Evolutionary conservation across 805 yeast species (phyloP).

Genomic region (Hanseniaspora occidentalis): DNA sequence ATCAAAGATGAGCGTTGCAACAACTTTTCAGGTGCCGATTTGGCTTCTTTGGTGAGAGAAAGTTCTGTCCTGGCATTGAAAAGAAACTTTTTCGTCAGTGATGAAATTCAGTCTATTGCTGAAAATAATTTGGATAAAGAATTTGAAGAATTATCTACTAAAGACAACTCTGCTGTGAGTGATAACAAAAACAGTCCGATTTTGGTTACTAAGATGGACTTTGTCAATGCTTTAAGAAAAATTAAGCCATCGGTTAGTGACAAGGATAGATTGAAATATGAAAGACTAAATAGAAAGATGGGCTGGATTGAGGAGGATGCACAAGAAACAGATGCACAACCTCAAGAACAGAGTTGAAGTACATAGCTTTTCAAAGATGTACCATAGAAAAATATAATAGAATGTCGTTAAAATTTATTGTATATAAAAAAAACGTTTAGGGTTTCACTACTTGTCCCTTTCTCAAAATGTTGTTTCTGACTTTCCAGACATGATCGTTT

Average conservation of each 20-base stretch:
- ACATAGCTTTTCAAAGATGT: not conserved
- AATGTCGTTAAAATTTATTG: not conserved
- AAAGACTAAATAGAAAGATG: conserved; percentile 55
- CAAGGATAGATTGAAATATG: conserved; percentile 66
- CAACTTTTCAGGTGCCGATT: conserved; percentile 93
- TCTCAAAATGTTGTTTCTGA: conserved; percentile 42
- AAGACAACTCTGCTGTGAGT: conserved; percentile 11
- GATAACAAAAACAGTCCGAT: conserved; percentile 25
- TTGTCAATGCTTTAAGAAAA: conserved; percentile 52
- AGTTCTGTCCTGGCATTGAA: conserved; percentile 86
- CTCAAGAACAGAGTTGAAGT: not conserved
- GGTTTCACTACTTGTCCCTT: conserved; percentile 28
- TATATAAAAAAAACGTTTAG: too few species aligned
- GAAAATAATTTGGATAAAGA: conserved; percentile 35
- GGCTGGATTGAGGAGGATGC: conserved; percentile 46
- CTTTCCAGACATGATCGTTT: conserved; percentile 46
- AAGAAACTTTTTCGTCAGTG: conserved; percentile 48
- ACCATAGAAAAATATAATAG: not conserved
- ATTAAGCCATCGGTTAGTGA: conserved; percentile 90
- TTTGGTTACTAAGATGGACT: conserved; percentile 53
- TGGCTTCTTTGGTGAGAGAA: conserved; percentile 82
- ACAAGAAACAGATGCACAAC: conserved; percentile 11
- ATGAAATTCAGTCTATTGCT: conserved; percentile 29
- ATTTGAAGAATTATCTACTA: conserved; percentile 26
- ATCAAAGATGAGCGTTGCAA: conserved; percentile 72